These are phyloP conservation scores for Arxiozyma telluris DNA, from an alignment of 1,139 yeast genomes.

Conservation along the genomic window DNA sequence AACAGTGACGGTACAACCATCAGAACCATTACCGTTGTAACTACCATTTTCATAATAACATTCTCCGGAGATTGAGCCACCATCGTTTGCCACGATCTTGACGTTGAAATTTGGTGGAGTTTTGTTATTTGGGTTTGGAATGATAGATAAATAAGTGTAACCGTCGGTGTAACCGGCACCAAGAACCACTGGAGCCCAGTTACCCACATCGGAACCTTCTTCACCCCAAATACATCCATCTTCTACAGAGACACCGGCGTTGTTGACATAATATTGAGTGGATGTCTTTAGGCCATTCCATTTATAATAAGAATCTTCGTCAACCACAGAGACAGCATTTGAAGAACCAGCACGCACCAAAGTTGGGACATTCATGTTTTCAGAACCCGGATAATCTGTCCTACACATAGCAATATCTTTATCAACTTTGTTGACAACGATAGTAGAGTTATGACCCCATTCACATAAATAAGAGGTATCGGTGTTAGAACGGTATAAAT, in stretches of 20 bases:
- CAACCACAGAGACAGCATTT: conserved; percentile 67
- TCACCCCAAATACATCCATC: conserved; percentile 95
- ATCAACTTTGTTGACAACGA: conserved; percentile 55
- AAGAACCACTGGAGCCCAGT: conserved; percentile 96
- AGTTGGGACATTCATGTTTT: conserved; percentile 95
- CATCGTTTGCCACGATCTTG: conserved; percentile 69
- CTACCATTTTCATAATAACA: conserved; percentile 75
- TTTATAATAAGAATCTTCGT: conserved; percentile 62
- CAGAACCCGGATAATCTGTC: conserved; percentile 98
- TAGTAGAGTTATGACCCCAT: conserved; percentile 69
- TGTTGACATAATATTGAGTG: conserved; percentile 93
- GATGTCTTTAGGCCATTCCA: conserved; percentile 84
- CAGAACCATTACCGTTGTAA: conserved; percentile 59
- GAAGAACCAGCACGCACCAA: conserved; percentile 58
- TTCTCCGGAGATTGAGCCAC: conserved; percentile 57
- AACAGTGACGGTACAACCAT: conserved; percentile 93
- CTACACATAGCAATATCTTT: conserved; percentile 80
- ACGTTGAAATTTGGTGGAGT: conserved; percentile 75
- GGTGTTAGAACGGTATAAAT: conserved; percentile 68
- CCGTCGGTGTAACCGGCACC: conserved; percentile 87
- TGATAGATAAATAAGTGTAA: conserved; percentile 75
- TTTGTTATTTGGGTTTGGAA: conserved; percentile 89
- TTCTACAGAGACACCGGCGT: conserved; percentile 82
- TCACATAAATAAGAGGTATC: conserved; percentile 60
- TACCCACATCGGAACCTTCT: conserved; percentile 72